phyloP scores from a whole-genome alignment of 768 basidiomycete species.

The Lactarius sp. region DNA sequence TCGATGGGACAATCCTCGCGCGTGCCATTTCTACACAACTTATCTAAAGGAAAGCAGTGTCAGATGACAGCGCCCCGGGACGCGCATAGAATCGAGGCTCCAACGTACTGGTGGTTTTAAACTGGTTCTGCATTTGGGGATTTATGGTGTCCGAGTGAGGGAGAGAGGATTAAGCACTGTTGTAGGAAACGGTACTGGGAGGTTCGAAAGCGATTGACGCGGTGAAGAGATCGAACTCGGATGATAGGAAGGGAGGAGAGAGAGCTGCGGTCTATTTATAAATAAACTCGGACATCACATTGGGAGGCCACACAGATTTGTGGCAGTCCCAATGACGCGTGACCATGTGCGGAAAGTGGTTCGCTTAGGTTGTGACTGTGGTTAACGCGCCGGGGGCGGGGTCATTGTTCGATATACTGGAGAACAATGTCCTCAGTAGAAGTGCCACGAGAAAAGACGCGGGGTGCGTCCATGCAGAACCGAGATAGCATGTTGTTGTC shows the following conservation, averaged over 20 bases:
- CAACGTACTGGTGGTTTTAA: slow-evolving; percentile 4
- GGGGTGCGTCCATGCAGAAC: too few species aligned
- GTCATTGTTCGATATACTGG: not conserved
- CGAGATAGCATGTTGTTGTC: too few species aligned
- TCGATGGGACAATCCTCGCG: slow-evolving; percentile 3
- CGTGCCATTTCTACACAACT: slow-evolving; percentile 10
- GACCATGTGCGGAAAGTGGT: not conserved
- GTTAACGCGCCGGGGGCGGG: not conserved
- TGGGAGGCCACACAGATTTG: slow-evolving; percentile 1
- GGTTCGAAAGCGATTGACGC: not conserved
- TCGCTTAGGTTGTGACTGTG: not conserved
- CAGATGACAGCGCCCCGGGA: not conserved
- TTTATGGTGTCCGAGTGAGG: not conserved
- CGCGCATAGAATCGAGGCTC: not conserved
- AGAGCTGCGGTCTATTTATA: slow-evolving; percentile 1
- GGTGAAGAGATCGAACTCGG: not conserved
- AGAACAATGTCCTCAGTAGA: too few species aligned
- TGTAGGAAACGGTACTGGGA: not conserved
- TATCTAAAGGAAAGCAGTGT: not conserved
- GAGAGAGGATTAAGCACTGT: not conserved
- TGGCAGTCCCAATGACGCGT: not conserved
- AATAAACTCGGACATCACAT: not conserved
- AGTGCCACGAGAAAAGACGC: too few species aligned
- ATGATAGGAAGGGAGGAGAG: too few species aligned
- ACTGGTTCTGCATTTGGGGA: not conserved